Evolutionary conservation across 805 yeast genomes (phyloP).

Genomic region (Starmera caribaea): DNA sequence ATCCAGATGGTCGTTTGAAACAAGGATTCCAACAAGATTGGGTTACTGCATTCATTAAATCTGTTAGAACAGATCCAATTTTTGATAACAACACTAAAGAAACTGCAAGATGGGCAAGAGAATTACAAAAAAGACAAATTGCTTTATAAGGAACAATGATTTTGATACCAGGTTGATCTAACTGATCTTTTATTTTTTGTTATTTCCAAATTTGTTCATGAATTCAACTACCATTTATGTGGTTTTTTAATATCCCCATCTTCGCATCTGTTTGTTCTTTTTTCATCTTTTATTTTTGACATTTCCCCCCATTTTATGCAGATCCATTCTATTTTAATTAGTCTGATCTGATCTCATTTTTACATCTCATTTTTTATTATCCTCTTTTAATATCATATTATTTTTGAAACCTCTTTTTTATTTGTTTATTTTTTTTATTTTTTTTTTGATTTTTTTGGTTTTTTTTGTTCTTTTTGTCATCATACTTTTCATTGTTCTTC

Average conservation of each 20-base stretch:
- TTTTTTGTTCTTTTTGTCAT: not conserved
- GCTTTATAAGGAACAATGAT: constrained; percentile 3
- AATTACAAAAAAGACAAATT: constrained; percentile 31
- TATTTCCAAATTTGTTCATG: not conserved
- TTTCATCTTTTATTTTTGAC: too few species aligned
- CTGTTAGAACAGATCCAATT: constrained; percentile 52
- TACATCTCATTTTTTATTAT: not conserved
- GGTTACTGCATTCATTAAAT: constrained; percentile 71
- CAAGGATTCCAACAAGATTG: constrained; percentile 61
- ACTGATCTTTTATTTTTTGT: not conserved
- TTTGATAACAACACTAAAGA: constrained; percentile 65
- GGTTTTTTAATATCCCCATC: too few species aligned
- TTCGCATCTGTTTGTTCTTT: too few species aligned
- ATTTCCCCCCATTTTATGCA: too few species aligned
- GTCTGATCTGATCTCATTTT: too few species aligned
- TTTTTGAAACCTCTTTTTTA: not conserved
- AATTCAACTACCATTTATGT: too few species aligned
- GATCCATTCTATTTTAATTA: too few species aligned
- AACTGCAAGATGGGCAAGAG: constrained; percentile 98
- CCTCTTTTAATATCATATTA: not conserved
- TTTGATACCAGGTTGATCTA: constrained; percentile 1
- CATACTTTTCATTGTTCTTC: not conserved
- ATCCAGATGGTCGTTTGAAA: constrained; percentile 65
- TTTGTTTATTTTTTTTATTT: not conserved
- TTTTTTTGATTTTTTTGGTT: not conserved